A percentile compares a stretch with the other conserved stretches of the same genome.
phyloP scores from a whole-genome alignment of 345 rosid species.

The Toxicodendron radicans region DNA sequence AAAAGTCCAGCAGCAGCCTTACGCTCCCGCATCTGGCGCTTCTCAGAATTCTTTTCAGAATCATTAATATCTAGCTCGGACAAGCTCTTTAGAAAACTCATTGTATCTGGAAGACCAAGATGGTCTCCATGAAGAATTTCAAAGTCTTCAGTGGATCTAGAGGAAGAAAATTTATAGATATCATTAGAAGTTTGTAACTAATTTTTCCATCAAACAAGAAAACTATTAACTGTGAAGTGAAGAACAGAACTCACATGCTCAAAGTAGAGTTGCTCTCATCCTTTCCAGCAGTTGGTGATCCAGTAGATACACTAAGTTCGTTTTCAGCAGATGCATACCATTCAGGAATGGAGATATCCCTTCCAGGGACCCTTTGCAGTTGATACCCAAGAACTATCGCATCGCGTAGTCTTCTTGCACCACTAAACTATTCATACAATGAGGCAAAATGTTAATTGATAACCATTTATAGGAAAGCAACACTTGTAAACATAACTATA shows the following conservation, averaged over 20 bases:
- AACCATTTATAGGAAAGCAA: conserved; percentile 12
- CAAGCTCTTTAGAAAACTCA: conserved; percentile 74
- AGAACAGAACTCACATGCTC: conserved; percentile 48
- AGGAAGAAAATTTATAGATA: conserved; percentile 22
- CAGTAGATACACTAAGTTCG: conserved; percentile 62
- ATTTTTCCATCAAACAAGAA: conserved; percentile 5
- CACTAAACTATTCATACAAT: conserved; percentile 62
- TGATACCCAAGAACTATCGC: conserved; percentile 97
- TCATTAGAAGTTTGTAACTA: conserved; percentile 16
- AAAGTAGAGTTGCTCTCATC: conserved; percentile 35
- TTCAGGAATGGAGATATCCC: conserved; percentile 93
- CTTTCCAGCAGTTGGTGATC: conserved; percentile 47
- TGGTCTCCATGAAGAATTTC: conserved; percentile 91
- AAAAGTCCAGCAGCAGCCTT: conserved; percentile 97
- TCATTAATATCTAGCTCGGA: conserved; percentile 63
- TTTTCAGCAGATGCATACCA: conserved; percentile 96
- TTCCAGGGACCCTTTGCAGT: conserved; percentile 89
- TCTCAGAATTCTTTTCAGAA: conserved; percentile 58
- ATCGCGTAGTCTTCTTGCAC: conserved; percentile 97
- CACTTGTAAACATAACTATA: background rate
- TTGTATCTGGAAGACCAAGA: conserved; percentile 84
- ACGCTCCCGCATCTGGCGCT: conserved; percentile 75
- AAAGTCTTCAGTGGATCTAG: conserved; percentile 67
- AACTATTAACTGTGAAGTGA: conserved; percentile 4
- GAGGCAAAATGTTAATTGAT: conserved; percentile 8